Evolutionary conservation across 1,139 yeast species (phyloP).

Genomic region (Suhomyces taliae): DNA sequence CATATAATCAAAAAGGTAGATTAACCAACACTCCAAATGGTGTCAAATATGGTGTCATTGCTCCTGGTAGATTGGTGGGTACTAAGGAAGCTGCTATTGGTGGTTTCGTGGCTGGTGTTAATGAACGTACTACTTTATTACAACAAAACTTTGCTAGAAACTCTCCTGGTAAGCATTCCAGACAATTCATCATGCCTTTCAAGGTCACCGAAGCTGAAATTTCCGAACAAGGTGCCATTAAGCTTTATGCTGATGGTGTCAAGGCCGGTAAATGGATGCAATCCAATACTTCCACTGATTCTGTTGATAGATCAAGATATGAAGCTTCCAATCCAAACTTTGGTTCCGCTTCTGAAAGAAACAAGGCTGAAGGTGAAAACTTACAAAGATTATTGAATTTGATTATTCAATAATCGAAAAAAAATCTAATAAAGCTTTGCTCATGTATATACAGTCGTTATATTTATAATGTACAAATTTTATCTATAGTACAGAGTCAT

Average conservation of each 20-base stretch:
- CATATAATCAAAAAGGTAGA: slow-evolving; percentile 72
- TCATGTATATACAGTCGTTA: slow-evolving; percentile 3
- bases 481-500: background rate
- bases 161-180: slow-evolving; percentile 44
- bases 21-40: slow-evolving; percentile 77
- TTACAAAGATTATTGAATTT: slow-evolving; percentile 37
- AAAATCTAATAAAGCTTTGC: background rate
- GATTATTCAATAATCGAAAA: slow-evolving; percentile 17
- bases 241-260: slow-evolving; percentile 42
- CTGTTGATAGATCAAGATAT: slow-evolving; percentile 24
- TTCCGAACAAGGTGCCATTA: slow-evolving; percentile 37
- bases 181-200: slow-evolving; percentile 49
- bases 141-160: slow-evolving; percentile 44
- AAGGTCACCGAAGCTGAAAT: slow-evolving; percentile 43
- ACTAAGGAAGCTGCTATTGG: slow-evolving; percentile 64
- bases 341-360: slow-evolving; percentile 36
- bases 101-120: slow-evolving; percentile 61
- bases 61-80: slow-evolving; percentile 69
- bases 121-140: slow-evolving; percentile 39
- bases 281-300: slow-evolving; percentile 19
- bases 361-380: slow-evolving; percentile 33
- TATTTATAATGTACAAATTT: background rate
- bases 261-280: slow-evolving; percentile 45
- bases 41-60: slow-evolving; percentile 53
- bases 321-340: slow-evolving; percentile 35